Percentiles rank a stretch among this genome's conserved stretches.
Conservation (phyloP, 208 protist species). For the Wallacemonas rigidus region DNA sequence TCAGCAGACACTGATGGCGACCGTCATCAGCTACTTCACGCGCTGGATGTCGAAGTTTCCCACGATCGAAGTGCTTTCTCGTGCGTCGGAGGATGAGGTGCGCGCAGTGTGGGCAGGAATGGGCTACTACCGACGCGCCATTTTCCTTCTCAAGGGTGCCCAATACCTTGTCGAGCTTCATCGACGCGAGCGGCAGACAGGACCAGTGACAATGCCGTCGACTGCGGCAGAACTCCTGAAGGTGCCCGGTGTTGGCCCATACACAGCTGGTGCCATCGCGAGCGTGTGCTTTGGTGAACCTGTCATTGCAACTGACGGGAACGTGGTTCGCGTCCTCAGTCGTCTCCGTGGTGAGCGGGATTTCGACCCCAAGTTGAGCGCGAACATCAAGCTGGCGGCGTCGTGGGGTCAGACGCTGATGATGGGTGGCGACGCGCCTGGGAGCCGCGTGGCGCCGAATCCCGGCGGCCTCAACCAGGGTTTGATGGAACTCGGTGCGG, state of each 20-base stretch:
- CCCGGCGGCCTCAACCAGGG: slow-evolving; percentile 89
- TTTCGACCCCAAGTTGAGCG: slow-evolving; percentile 78
- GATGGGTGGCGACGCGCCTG: slow-evolving; percentile 29
- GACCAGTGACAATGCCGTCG: slow-evolving; percentile 37
- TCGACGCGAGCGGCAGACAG: slow-evolving; percentile 12
- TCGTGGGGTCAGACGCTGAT: slow-evolving; percentile 70
- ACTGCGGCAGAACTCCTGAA: slow-evolving; percentile 52
- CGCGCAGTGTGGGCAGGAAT: slow-evolving; percentile 89
- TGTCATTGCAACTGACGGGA: slow-evolving; percentile 89
- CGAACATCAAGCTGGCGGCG: slow-evolving; percentile 53
- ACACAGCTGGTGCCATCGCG: slow-evolving; percentile 93
- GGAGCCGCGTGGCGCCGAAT: slow-evolving; percentile 23
- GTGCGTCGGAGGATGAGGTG: slow-evolving; percentile 84
- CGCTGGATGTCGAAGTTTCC: slow-evolving; percentile 91
- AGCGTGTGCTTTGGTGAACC: slow-evolving; percentile 86
- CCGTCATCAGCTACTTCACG: slow-evolving; percentile 89
- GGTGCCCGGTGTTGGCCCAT: slow-evolving; percentile 92
- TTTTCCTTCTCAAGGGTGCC: slow-evolving; percentile 83
- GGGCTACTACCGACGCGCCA: slow-evolving; percentile 93
- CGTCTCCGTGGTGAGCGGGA: slow-evolving; percentile 69
- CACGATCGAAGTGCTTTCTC: slow-evolving; percentile 71
- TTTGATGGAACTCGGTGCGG: slow-evolving; percentile 93
- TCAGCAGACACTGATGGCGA: slow-evolving; percentile 94
- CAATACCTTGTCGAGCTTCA: slow-evolving; percentile 72
- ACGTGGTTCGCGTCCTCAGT: slow-evolving; percentile 92